Percentiles rank a stretch among this genome's conserved stretches.
Evolutionary conservation across 2,329 filamentous ascomycete genomes (phyloP).

Genomic region (Scleromitrula shiraiana): DNA sequence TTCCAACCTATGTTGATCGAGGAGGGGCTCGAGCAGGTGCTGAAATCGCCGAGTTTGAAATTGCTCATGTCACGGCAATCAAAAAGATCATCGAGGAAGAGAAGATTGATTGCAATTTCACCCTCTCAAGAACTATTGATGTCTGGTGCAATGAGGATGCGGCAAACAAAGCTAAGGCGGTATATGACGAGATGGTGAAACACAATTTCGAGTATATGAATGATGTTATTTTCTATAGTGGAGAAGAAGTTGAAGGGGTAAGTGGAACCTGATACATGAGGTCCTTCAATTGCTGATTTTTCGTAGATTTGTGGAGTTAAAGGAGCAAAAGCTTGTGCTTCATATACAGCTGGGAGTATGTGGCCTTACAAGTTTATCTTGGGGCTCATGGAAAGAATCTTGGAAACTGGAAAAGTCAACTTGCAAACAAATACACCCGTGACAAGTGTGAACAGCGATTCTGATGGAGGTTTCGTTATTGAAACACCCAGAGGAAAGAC

Average conservation of each 20-base stretch:
- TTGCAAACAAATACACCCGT: slow-evolving; percentile 46
- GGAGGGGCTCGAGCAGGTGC: neutral
- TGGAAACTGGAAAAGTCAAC: slow-evolving; percentile 37
- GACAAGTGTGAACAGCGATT: slow-evolving; percentile 12
- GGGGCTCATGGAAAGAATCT: slow-evolving; percentile 41
- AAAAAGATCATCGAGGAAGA: slow-evolving; percentile 33
- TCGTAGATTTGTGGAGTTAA: slow-evolving; percentile 22
- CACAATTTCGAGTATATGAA: slow-evolving; percentile 5
- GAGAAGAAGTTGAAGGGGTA: slow-evolving; percentile 4
- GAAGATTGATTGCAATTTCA: slow-evolving; percentile 36
- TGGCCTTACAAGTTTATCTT: slow-evolving; percentile 55
- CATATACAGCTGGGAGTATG: slow-evolving; percentile 27
- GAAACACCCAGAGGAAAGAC: slow-evolving; percentile 48
- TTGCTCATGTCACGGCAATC: slow-evolving; percentile 31
- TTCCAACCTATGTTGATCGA: slow-evolving; percentile 6
- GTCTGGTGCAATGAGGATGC: slow-evolving; percentile 4
- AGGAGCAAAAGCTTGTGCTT: slow-evolving; percentile 16
- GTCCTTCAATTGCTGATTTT: neutral
- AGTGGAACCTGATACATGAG: too few species aligned
- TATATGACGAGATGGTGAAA: slow-evolving; percentile 4
- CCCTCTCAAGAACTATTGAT: slow-evolving; percentile 25
- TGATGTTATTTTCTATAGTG: slow-evolving; percentile 2
- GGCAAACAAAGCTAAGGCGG: neutral
- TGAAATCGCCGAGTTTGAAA: slow-evolving; percentile 31
- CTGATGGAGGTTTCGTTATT: slow-evolving; percentile 35